These are phyloP conservation scores for Phaeophleospora eucalypticola DNA, from an alignment of 2,329 filamentous ascomycete species.

Conservation along the genomic window DNA sequence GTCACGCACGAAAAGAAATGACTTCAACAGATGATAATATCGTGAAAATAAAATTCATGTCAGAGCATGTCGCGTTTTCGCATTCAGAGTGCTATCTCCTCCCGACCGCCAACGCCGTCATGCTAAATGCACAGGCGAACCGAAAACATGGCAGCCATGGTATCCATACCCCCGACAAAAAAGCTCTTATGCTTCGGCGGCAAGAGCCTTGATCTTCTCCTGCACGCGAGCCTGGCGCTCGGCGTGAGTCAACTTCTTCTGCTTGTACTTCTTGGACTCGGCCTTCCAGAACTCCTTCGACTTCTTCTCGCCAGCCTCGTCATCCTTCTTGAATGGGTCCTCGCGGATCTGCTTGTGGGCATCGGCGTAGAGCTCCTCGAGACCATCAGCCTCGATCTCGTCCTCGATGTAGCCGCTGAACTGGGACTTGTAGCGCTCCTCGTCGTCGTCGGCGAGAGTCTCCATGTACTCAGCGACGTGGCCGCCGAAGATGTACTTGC, in stretches of 20 bases:
- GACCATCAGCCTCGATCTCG: constrained; percentile 89
- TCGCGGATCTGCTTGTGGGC: constrained; percentile 96
- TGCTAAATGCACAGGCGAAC: neutral
- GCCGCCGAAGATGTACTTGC: constrained; percentile 98
- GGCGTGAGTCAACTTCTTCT: constrained; percentile 72
- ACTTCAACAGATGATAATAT: neutral
- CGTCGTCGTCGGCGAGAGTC: constrained; percentile 97
- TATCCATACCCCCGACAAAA: neutral
- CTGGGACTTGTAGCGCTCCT: constrained; percentile 99
- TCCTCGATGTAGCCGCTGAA: constrained; percentile 98
- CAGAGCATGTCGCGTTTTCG: constrained; percentile 4
- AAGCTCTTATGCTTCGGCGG: constrained; percentile 34
- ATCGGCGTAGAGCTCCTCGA: constrained; percentile 94
- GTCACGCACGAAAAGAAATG: too few species aligned
- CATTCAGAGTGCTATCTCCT: constrained; percentile 2
- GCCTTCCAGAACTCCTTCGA: constrained; percentile 71
- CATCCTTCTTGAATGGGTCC: constrained; percentile 93
- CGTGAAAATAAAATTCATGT: too few species aligned
- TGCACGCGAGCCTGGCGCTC: constrained; percentile 81
- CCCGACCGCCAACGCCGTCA: constrained; percentile 3
- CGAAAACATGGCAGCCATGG: neutral
- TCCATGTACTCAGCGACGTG: constrained; percentile 99
- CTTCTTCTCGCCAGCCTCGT: constrained; percentile 77
- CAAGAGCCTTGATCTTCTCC: constrained; percentile 84
- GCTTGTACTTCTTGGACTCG: constrained; percentile 86